phyloP scores from a whole-genome alignment of 108 stramenopile species.

The Cylindrotheca closterium region DNA sequence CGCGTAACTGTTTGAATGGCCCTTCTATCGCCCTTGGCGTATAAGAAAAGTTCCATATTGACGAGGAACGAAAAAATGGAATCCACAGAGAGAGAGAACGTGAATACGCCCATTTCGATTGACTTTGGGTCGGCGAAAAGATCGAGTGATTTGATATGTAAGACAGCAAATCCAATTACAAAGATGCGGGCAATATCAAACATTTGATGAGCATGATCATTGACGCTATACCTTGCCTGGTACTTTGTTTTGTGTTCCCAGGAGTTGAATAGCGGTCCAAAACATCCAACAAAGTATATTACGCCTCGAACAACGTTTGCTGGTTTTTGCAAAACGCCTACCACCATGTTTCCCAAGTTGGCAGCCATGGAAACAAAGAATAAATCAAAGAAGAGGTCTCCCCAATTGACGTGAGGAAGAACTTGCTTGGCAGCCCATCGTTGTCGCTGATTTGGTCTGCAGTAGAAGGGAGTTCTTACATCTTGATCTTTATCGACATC shows the following conservation, averaged over 20 bases:
- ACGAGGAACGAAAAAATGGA: no score
- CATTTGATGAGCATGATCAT: slow-evolving; percentile 22
- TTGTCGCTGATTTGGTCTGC: slow-evolving; percentile 8
- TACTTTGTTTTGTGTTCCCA: slow-evolving; percentile 25
- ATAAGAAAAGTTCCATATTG: no score
- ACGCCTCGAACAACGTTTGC: slow-evolving; percentile 5
- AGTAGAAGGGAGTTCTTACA: slow-evolving; percentile 15
- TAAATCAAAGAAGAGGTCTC: slow-evolving; percentile 40
- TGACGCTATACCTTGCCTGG: slow-evolving; percentile 17
- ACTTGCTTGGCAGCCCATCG: slow-evolving; percentile 17
- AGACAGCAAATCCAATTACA: slow-evolving; percentile 11
- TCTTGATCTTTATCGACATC: no score
- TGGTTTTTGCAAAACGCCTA: no score
- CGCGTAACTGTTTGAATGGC: no score
- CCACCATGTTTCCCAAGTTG: slow-evolving; percentile 24
- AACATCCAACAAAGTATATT: slow-evolving; percentile 31
- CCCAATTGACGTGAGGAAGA: slow-evolving; percentile 34
- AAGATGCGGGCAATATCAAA: slow-evolving; percentile 21
- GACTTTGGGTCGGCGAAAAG: neutral
- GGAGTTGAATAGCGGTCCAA: slow-evolving; percentile 12
- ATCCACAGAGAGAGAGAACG: neutral
- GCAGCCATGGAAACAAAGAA: slow-evolving; percentile 46
- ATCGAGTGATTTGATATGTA: slow-evolving; percentile 28
- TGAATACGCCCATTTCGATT: neutral
- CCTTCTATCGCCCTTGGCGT: no score